Conservation (phyloP, 257 asterid species). For the Capsicum pubescens region DNA sequence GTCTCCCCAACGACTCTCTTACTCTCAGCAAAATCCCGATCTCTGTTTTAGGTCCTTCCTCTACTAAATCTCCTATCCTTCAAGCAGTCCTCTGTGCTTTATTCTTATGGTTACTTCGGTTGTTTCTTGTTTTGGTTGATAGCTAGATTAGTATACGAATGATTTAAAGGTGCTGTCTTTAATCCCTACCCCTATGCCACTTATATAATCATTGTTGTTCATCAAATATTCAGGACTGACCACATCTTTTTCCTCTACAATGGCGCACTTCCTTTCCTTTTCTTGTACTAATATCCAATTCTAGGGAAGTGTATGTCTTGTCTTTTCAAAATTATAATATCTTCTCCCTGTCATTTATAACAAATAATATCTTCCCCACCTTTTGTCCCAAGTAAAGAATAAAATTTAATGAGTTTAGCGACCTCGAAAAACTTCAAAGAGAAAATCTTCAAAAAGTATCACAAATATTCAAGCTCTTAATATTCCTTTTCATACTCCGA, state of each 20-base stretch:
- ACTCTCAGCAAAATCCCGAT: slow-evolving; percentile 6
- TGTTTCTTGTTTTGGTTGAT: not conserved
- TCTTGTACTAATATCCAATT: not conserved
- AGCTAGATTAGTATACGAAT: not conserved
- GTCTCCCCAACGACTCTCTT: not conserved
- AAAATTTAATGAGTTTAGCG: not conserved
- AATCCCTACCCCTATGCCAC: not conserved
- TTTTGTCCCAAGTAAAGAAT: not conserved
- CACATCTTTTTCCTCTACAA: not conserved
- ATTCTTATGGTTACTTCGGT: not conserved
- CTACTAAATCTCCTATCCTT: not conserved
- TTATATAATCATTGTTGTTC: not conserved
- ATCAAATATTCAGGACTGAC: not conserved
- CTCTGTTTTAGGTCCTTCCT: not conserved
- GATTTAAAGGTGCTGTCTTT: not conserved
- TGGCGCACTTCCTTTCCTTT: not conserved
- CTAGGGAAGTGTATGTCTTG: not conserved
- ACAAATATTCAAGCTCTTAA: not conserved
- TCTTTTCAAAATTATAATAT: not conserved
- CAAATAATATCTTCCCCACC: not conserved
- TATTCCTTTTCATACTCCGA: not conserved
- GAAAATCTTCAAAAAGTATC: not conserved
- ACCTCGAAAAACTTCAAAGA: not conserved
- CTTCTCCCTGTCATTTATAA: not conserved
- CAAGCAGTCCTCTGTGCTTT: not conserved